Percentiles rank a stretch among this genome's conserved stretches.
Conservation (phyloP, 2,329 filamentous ascomycete species). For the Calonectria multiphialidica region DNA sequence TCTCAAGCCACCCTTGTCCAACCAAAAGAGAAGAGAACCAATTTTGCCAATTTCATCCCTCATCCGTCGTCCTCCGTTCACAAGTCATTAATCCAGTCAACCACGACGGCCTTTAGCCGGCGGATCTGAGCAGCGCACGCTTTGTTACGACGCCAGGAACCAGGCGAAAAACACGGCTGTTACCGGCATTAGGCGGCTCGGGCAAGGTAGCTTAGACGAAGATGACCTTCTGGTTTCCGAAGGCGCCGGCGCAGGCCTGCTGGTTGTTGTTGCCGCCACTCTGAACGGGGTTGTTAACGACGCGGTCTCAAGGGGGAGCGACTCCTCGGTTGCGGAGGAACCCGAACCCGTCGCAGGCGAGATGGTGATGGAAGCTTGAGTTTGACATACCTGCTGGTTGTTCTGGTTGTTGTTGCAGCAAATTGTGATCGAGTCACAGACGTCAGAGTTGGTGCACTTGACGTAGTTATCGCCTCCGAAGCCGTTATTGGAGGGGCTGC, state of each 20-base stretch:
- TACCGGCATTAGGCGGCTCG: not conserved
- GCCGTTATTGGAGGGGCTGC: not conserved
- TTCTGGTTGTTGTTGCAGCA: conserved; percentile 22
- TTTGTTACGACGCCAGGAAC: not conserved
- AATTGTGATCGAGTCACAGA: conserved; percentile 10
- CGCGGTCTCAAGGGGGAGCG: not conserved
- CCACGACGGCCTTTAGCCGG: not conserved
- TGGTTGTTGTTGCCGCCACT: not conserved
- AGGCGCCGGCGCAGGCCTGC: not conserved
- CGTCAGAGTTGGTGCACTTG: not conserved
- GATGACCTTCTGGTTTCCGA: not conserved
- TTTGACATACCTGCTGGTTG: not conserved
- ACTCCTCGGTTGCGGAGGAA: not conserved
- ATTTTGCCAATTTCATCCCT: not conserved
- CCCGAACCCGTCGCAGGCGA: not conserved
- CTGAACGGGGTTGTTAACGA: not conserved
- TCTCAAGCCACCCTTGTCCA: not conserved
- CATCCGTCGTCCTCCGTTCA: too few relatives aligned
- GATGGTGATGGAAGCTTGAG: not conserved
- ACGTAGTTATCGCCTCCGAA: not conserved
- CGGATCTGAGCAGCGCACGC: not conserved
- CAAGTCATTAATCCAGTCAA: not conserved
- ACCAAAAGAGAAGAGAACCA: not conserved
- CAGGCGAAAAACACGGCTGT: not conserved
- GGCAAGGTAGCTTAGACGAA: not conserved